Conservation (phyloP, 176 grass and related monocot species). For the Triticum dicoccoides region DNA sequence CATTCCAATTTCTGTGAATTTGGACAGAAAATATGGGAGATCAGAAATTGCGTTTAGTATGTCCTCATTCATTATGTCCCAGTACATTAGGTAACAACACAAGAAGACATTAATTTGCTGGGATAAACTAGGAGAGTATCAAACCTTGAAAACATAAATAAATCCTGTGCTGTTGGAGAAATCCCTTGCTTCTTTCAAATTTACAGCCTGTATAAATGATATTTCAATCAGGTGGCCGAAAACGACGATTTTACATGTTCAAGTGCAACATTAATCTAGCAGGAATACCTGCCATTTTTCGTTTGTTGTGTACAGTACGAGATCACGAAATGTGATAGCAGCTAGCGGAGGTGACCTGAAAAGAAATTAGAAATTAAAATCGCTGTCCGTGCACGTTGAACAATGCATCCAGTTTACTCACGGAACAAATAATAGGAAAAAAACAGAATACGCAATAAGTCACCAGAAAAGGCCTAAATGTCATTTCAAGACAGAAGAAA, state of each 20-base stretch:
- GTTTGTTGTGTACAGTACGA: conserved; percentile 93
- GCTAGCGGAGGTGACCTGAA: conserved; percentile 92
- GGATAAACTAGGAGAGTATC: conserved; percentile 4
- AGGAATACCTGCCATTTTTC: conserved; percentile 97
- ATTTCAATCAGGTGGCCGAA: conserved; percentile 23
- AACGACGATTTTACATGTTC: conserved; percentile 6
- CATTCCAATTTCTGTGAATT: conserved; percentile 91
- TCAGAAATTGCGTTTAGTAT: conserved; percentile 10
- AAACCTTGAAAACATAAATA: conserved; percentile 99
- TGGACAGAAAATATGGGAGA: conserved; percentile 27
- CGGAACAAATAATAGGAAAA: neutral
- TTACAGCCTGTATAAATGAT: conserved; percentile 65
- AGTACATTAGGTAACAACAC: conserved; percentile 9
- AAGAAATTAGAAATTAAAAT: conserved; percentile 25
- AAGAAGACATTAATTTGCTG: conserved; percentile 34
- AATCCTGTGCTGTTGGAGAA: conserved; percentile 91
- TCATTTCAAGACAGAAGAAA: neutral
- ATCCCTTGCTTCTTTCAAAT: conserved; percentile 98
- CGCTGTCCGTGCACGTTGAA: neutral
- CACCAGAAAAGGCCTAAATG: neutral
- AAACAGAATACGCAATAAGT: neutral
- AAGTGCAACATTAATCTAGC: conserved; percentile 17
- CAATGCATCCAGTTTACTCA: neutral
- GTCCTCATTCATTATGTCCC: neutral
- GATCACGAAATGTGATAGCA: conserved; percentile 84